phyloP scores from a whole-genome alignment of 1,284 basidiomycete species.

The Austroboletus niveus region DNA sequence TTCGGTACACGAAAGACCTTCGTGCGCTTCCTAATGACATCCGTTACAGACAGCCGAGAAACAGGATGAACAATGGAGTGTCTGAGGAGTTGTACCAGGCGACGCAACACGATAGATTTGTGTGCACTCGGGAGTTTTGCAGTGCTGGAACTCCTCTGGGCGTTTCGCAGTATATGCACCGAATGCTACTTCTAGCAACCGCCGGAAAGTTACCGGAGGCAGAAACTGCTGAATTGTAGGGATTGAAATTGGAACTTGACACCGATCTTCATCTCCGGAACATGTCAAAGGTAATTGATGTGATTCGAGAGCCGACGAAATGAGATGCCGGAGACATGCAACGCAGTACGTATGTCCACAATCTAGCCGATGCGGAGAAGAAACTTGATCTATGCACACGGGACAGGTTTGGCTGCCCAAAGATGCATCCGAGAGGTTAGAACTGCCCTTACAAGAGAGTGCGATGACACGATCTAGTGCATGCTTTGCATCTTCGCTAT shows the following conservation, averaged over 20 bases:
- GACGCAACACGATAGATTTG: slow-evolving; percentile 47
- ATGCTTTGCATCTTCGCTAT: slow-evolving; percentile 49
- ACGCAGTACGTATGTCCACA: slow-evolving; percentile 56
- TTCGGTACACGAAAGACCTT: slow-evolving; percentile 50
- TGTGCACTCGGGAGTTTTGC: slow-evolving; percentile 55
- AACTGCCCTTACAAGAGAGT: slow-evolving; percentile 33
- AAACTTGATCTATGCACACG: slow-evolving; percentile 47
- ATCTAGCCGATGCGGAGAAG: slow-evolving; percentile 43
- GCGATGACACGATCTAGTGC: slow-evolving; percentile 41
- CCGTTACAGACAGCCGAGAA: slow-evolving; percentile 48
- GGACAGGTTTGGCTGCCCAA: slow-evolving; percentile 40
- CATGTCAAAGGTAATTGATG: slow-evolving; percentile 52
- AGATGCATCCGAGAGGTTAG: slow-evolving; percentile 53
- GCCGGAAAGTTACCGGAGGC: slow-evolving; percentile 40
- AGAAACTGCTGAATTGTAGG: slow-evolving; percentile 49
- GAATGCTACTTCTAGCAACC: slow-evolving; percentile 47
- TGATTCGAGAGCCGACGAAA: slow-evolving; percentile 44
- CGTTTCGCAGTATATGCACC: slow-evolving; percentile 43
- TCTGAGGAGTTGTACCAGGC: slow-evolving; percentile 23
- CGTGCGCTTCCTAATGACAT: slow-evolving; percentile 56
- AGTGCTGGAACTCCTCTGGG: slow-evolving; percentile 48
- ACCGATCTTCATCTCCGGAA: slow-evolving; percentile 48
- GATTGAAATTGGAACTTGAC: slow-evolving; percentile 47
- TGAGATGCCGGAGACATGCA: slow-evolving; percentile 49
- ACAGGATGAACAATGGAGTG: slow-evolving; percentile 49